These are phyloP conservation scores for Serendipita vermifera DNA, from an alignment of 768 basidiomycete genomes.

Conservation along the genomic window DNA sequence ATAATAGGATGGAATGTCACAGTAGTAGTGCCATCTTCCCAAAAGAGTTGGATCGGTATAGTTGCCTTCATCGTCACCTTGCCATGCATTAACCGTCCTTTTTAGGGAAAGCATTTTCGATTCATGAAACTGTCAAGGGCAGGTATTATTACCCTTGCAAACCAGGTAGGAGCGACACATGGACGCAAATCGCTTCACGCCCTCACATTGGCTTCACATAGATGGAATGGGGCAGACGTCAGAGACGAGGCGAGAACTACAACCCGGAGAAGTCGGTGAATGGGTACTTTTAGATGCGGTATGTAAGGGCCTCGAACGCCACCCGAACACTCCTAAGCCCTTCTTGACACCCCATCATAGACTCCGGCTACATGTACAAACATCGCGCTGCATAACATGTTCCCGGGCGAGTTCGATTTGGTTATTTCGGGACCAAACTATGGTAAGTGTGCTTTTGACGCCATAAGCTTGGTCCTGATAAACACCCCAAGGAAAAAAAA, in stretches of 20 bases:
- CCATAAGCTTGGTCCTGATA: conserved; percentile 34
- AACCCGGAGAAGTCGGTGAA: conserved; percentile 67
- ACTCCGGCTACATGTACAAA: conserved; percentile 89
- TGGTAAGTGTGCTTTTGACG: not conserved
- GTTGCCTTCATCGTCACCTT: conserved; percentile 5
- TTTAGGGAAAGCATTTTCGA: conserved; percentile 67
- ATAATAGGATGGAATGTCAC: conserved; percentile 59
- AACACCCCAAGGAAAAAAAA: conserved; percentile 70
- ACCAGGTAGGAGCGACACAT: conserved; percentile 28
- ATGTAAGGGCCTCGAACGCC: conserved; percentile 20
- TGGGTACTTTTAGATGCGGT: conserved; percentile 89
- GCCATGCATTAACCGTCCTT: not conserved
- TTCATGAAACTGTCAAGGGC: conserved; percentile 57
- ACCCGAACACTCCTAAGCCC: conserved; percentile 9
- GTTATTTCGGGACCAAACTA: conserved; percentile 33
- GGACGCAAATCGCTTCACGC: not conserved
- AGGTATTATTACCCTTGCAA: conserved; percentile 62
- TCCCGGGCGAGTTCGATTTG: conserved; percentile 76
- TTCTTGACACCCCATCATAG: conserved; percentile 26
- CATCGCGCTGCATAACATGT: conserved; percentile 80
- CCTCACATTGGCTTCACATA: conserved; percentile 14
- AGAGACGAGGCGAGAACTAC: conserved; percentile 45
- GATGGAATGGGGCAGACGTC: conserved; percentile 63
- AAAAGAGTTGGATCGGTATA: conserved; percentile 81
- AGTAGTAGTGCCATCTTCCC: conserved; percentile 65